Evolutionary conservation across 257 asterid species (phyloP), one percentile per base, ranked within the genome.

Genomic region (Jacaranda copaia): DNA sequence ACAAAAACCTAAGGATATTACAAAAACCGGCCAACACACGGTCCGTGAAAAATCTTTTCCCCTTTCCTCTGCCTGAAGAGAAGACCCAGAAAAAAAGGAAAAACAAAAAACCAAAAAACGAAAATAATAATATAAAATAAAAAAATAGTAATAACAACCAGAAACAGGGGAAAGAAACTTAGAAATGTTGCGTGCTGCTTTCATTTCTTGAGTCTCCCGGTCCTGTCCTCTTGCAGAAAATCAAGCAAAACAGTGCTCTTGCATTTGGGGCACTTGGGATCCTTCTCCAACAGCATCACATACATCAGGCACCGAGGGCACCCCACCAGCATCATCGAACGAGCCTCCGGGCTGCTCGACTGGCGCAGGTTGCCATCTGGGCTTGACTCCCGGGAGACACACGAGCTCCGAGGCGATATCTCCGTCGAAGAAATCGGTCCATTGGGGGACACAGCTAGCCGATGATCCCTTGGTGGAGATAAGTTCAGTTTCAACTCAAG

Each of bases 161-260:
- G 48, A 8, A 18, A 6, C 6, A 52, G 25, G 10, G 55, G 6
- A 36, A n/a, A n/a, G 12, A 72, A 53, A 53, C n/a, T 9, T 53
- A 53, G 18, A 53, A 53, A 25, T 14, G 15, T 46, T 36, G 57
- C 32, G 40, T 70, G 67, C 36, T 49, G 35, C 45, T 15, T 56
- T 77, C 78, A 79, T 43, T 78, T 79, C 74, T 77, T 84, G 61
- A 62, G 14, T 35, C 68, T 80, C 73, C 68, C 75, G 61, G 76
- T 61, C 71, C 77, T 78, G 49, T 89, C 79, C 64, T 85, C 85
- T 39, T 77, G 84, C 78, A 85, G 53, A 60, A 89, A 81, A 76
- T 89, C 88, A 63, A 89, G 90, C 85, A 89, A 82, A 16, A 82
- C 94, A 58, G 88, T 84, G 78, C 86, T 87, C 81, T 87, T 83